Conservation (phyloP, 208 protist genomes). For the Leishmania lainsoni region DNA sequence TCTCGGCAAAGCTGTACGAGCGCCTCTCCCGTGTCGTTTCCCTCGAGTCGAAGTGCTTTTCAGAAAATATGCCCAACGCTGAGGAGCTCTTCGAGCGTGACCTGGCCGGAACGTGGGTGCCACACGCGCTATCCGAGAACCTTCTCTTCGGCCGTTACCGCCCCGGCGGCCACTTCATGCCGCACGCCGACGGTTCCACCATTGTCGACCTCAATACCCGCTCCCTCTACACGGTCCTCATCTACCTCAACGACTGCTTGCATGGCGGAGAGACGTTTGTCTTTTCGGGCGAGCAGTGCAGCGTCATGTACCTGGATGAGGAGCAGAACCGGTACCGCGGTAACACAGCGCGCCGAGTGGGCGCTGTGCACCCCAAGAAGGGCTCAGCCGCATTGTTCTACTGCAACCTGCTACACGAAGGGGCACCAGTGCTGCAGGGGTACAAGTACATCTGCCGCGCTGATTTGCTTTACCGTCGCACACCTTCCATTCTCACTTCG, state of each 20-base stretch:
- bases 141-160: conserved; percentile 84
- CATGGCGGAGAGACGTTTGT: conserved; percentile 81
- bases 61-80: conserved; percentile 50
- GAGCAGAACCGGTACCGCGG: conserved; percentile 60
- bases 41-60: conserved; percentile 67
- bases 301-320: conserved; percentile 61
- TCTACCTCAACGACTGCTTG: conserved; percentile 89
- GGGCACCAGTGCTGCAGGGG: conserved; percentile 61
- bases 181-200: conserved; percentile 89
- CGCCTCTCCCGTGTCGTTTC: conserved; percentile 63
- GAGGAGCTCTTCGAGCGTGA: conserved; percentile 80
- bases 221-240: conserved; percentile 88
- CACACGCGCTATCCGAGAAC: conserved; percentile 69
- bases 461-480: conserved; percentile 81
- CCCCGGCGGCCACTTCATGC: conserved; percentile 90
- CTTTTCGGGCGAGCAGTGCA: conserved; percentile 75
- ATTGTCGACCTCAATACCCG: conserved; percentile 88
- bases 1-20: conserved; percentile 63
- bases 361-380: conserved; percentile 58
- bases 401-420: conserved; percentile 88
- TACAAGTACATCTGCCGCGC: conserved; percentile 90
- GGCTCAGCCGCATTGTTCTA: conserved; percentile 87
- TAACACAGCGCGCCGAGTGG: conserved; percentile 44
- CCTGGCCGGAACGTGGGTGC: conserved; percentile 78
- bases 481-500: conserved; percentile 67